Base-by-base conservation (phyloP, 73 alveolate genomes). In the Vitrella brassicaformis region DNA sequence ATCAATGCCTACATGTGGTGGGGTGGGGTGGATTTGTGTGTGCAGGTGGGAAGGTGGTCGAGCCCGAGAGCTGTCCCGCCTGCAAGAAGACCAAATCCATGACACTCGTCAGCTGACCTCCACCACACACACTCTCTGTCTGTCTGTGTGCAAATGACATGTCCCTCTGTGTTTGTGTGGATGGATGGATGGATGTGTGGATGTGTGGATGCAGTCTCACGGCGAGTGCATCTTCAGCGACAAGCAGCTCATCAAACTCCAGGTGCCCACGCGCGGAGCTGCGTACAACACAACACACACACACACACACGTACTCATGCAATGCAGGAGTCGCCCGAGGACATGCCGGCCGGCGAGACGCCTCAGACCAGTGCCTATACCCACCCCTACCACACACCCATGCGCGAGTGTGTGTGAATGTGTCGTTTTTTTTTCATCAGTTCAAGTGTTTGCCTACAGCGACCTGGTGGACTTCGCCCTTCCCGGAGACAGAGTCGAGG, bases 401-500 rank as follows among this genome's bases (percentile, higher is more conserved):
- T n/a, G n/a, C n/a, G n/a, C n/a, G n/a, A n/a, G n/a, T n/a, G n/a
- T n/a, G n/a, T n/a, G n/a, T n/a, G n/a, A n/a, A n/a, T n/a, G n/a
- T n/a, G n/a, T n/a, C n/a, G n/a, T n/a, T n/a, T n/a, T n/a, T n/a
- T n/a, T n/a, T n/a, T n/a, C n/a, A n/a, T n/a, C 98, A 72, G 95
- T 95, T 69, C 96, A 86, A 73, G 84, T 96, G 71, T 92, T 96
- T 77, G 96, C 97, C 66, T 96, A 90, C 82, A 99, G 92, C 77
- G 97, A 91, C 85, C 79, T 90, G 72, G 98, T 96, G 30, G 98
- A 95, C 89, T 90, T 70, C 74, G 99, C 31, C 25, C 30, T 8
- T 32, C 99, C 99, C 27, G 99, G 99, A 39, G 99, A 96, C 85
- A 86, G 98, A 78, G 96, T 96, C 27, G 96, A 91, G 66, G 98